Conservation (phyloP, 441 rosid species). For the Macaranga tanarius region DNA sequence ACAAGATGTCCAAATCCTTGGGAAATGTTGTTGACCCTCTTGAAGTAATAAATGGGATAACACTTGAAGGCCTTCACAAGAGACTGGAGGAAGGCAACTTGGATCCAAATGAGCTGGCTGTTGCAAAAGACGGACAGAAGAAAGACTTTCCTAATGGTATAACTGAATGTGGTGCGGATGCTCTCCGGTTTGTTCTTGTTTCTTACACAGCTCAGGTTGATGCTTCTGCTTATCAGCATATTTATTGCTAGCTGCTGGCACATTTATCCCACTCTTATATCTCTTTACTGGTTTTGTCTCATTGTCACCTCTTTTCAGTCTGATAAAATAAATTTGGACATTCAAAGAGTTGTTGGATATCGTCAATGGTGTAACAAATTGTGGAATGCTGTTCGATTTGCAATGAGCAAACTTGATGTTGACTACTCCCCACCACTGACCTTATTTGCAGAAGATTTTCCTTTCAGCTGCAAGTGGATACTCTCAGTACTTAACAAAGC, state of each 20-base stretch:
- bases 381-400: constrained; percentile 97
- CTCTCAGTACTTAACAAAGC: constrained; percentile 79
- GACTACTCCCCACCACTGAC: constrained; percentile 53
- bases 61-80: constrained; percentile 84
- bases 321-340: constrained; percentile 91
- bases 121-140: constrained; percentile 82
- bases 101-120: constrained; percentile 66
- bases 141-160: constrained; percentile 92
- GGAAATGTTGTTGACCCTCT: constrained; percentile 97
- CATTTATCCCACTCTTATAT: background rate
- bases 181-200: constrained; percentile 97
- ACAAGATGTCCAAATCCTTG: constrained; percentile 94
- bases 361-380: constrained; percentile 98
- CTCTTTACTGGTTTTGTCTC: constrained; percentile 7
- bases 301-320: constrained; percentile 46
- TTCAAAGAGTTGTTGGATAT: constrained; percentile 92
- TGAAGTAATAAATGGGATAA: constrained; percentile 84
- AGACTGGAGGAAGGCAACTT: constrained; percentile 87
- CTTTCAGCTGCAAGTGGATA: constrained; percentile 91
- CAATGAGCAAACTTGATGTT: constrained; percentile 86
- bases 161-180: constrained; percentile 96
- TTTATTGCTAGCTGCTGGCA: background rate
- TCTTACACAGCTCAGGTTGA: constrained; percentile 94
- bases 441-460: constrained; percentile 47
- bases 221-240: constrained; percentile 15